These are phyloP conservation scores for Lasiosphaeris hirsuta DNA, from an alignment of 495 filamentous ascomycete species.

Conservation along the genomic window DNA sequence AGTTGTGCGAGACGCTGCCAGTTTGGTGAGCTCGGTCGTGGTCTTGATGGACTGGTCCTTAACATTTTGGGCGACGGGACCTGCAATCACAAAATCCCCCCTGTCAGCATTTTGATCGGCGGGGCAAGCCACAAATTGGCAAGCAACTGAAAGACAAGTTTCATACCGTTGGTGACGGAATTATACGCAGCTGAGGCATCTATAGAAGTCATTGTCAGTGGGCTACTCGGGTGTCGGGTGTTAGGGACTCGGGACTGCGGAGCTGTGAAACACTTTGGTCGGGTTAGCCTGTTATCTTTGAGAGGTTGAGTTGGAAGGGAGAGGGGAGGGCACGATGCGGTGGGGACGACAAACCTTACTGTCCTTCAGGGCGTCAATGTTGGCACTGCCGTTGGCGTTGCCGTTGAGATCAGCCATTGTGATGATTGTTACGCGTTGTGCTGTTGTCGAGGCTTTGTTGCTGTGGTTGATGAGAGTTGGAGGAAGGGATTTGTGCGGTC, in stretches of 20 bases:
- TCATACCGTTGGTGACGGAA: slow-evolving; percentile 39
- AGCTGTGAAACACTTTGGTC: slow-evolving; percentile 30
- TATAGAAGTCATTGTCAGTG: slow-evolving; percentile 25
- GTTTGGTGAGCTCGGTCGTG: slow-evolving; percentile 66
- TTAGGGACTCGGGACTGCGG: slow-evolving; percentile 13
- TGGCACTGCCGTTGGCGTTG: slow-evolving; percentile 26
- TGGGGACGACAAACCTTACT: slow-evolving; percentile 42
- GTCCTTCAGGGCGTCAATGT: slow-evolving; percentile 38
- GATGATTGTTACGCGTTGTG: slow-evolving; percentile 16
- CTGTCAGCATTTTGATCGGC: slow-evolving; percentile 23
- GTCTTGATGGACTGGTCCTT: slow-evolving; percentile 72
- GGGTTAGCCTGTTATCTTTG: slow-evolving; percentile 30
- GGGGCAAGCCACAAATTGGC: neutral
- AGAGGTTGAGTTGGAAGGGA: slow-evolving; percentile 5
- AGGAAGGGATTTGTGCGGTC: neutral
- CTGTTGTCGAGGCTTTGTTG: slow-evolving; percentile 2
- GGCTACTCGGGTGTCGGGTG: neutral
- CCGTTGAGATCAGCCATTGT: slow-evolving; percentile 34
- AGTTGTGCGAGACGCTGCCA: slow-evolving; percentile 66
- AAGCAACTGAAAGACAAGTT: neutral
- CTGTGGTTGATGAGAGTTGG: slow-evolving; percentile 5
- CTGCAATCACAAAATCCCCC: slow-evolving; percentile 36
- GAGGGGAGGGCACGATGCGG: neutral
- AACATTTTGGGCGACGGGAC: slow-evolving; percentile 73
- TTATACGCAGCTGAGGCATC: slow-evolving; percentile 43